Percentiles rank a stretch among this genome's conserved stretches.
phyloP scores from a whole-genome alignment of 441 rosid species.

The Iberis amara region DNA sequence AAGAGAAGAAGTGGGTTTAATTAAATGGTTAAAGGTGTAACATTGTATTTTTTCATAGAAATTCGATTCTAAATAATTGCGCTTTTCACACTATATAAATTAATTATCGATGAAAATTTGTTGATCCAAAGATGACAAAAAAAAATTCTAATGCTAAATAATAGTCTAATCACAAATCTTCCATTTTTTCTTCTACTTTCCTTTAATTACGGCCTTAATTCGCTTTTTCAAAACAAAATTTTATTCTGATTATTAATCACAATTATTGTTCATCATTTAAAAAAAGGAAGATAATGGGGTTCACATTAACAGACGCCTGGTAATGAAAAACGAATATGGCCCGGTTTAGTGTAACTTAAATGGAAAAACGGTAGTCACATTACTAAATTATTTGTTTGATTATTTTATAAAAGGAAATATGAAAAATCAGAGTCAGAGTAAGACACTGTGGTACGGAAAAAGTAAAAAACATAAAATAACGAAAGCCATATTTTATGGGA shows the following conservation, averaged over 20 bases:
- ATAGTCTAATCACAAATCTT: no score
- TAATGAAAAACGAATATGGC: conserved; percentile 28
- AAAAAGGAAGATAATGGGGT: conserved; percentile 25
- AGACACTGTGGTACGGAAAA: conserved; percentile 34
- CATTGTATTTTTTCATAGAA: no score
- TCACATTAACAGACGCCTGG: conserved; percentile 32
- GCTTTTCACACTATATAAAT: no score
- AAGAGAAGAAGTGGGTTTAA: no score
- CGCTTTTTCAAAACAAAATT: no score
- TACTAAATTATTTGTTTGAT: no score
- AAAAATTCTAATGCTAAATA: no score
- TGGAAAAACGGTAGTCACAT: conserved; percentile 15
- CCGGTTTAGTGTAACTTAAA: conserved; percentile 20
- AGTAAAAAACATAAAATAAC: conserved; percentile 16
- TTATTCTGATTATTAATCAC: background rate
- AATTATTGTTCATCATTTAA: conserved; percentile 10
- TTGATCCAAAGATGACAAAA: no score
- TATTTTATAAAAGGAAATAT: conserved; percentile 17
- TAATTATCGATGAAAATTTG: no score
- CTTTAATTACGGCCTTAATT: background rate
- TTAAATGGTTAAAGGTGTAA: no score
- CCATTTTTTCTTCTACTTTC: no score
- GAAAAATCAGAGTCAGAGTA: conserved; percentile 29
- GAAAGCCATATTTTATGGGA: conserved; percentile 35
- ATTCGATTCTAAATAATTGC: no score